phyloP scores from a whole-genome alignment of 176 grass and related monocot genomes.

The Oryza glumipatula region DNA sequence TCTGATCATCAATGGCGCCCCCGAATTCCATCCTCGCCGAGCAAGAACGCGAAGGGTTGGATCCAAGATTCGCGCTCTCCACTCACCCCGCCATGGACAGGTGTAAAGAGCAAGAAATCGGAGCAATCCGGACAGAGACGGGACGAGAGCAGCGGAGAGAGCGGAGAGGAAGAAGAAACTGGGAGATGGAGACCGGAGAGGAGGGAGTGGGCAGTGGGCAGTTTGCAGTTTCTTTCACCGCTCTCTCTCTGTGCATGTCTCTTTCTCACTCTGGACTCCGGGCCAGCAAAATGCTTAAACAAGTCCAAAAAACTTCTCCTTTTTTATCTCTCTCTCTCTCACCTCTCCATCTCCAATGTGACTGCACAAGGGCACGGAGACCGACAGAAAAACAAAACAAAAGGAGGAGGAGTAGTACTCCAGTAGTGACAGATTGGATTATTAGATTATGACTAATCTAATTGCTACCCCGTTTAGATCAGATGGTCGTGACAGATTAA shows the following conservation, averaged over 20 bases:
- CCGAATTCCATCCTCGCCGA: slow-evolving; percentile 53
- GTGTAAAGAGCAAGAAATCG: background rate
- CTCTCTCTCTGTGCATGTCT: slow-evolving; percentile 9
- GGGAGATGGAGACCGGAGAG: slow-evolving; percentile 1
- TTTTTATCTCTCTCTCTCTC: slow-evolving; percentile 2
- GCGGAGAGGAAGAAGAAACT: background rate
- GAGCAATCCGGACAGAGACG: background rate
- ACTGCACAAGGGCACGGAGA: slow-evolving; percentile 36
- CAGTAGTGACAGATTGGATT: background rate
- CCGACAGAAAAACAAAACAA: slow-evolving; percentile 30
- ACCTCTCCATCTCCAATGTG: slow-evolving; percentile 23
- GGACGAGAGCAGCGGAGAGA: background rate
- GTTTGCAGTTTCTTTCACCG: slow-evolving; percentile 22
- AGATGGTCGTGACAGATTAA: background rate
- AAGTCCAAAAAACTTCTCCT: slow-evolving; percentile 15
- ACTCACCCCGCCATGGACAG: background rate
- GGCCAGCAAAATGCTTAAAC: slow-evolving; percentile 2
- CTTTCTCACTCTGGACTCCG: slow-evolving; percentile 12
- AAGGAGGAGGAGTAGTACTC: background rate
- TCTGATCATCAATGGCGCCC: slow-evolving; percentile 52
- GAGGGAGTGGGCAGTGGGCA: slow-evolving; percentile 1
- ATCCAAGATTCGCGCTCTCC: background rate
- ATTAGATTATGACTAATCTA: slow-evolving; percentile 45
- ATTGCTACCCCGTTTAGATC: background rate
- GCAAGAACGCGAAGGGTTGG: background rate